phyloP scores from a whole-genome alignment of 768 basidiomycete genomes.

The Lyophyllum shimeji region DNA sequence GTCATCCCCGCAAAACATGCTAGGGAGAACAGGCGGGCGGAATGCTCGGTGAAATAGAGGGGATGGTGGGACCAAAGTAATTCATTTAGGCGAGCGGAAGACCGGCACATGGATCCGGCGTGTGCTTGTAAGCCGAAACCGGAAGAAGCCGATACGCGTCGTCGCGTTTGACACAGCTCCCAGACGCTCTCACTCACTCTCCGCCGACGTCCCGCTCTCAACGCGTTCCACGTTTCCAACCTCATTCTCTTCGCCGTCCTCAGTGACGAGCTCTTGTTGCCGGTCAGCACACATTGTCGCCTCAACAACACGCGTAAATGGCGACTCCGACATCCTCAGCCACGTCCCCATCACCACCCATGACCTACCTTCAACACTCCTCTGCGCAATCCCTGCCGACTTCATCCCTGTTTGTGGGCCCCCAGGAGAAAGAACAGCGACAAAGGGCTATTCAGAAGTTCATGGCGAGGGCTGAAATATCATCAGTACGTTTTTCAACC shows the following conservation, averaged over 20 bases:
- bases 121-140: constrained; percentile 38
- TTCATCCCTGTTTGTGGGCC: constrained; percentile 33
- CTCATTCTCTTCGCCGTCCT: constrained; percentile 30
- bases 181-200: constrained; percentile 31
- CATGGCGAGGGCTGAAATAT: constrained; percentile 74
- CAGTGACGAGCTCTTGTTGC: constrained; percentile 28
- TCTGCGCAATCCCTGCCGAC: constrained; percentile 37
- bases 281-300: constrained; percentile 16
- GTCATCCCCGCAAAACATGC: neutral
- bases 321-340: constrained; percentile 79
- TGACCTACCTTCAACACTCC: constrained; percentile 55
- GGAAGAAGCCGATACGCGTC: constrained; percentile 54
- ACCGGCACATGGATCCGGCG: constrained; percentile 27
- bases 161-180: constrained; percentile 46
- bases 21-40: neutral
- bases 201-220: constrained; percentile 28
- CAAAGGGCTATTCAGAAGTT: constrained; percentile 75
- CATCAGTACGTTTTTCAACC: constrained; percentile 60
- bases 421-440: constrained; percentile 56
- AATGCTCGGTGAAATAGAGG: neutral
- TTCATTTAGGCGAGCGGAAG: constrained; percentile 21
- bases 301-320: constrained; percentile 49
- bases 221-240: constrained; percentile 36
- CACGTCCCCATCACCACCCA: constrained; percentile 79
- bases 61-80: constrained; percentile 3